Evolutionary conservation across 2,329 filamentous ascomycete genomes (phyloP).

Genomic region (Aspergillus awamori): DNA sequence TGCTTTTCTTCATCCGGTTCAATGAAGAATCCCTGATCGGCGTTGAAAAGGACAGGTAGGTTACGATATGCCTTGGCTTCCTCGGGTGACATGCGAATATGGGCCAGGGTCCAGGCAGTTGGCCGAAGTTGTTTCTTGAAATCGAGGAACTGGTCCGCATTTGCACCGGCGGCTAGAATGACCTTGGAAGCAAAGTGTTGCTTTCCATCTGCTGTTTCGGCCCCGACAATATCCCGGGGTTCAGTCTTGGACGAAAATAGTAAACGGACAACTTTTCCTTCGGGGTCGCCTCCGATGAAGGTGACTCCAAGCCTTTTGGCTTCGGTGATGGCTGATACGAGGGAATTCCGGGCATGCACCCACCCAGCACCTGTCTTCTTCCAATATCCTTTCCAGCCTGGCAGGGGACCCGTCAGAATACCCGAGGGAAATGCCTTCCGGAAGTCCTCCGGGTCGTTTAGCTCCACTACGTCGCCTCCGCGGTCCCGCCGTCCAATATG

Average conservation of each 20-base stretch:
- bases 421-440: conserved; percentile 55
- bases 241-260: background rate
- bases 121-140: conserved; percentile 56
- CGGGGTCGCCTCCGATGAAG: conserved; percentile 7
- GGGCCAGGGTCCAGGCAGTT: conserved; percentile 58
- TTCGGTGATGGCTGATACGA: conserved; percentile 31
- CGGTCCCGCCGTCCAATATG: conserved; percentile 40
- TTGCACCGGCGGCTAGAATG: conserved; percentile 57
- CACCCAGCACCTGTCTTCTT: conserved; percentile 50
- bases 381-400: conserved; percentile 55
- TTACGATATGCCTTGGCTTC: conserved; percentile 52
- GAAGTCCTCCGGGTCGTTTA: conserved; percentile 52
- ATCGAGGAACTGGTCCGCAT: conserved; percentile 51
- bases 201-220: conserved; percentile 45
- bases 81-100: conserved; percentile 53
- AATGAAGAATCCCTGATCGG: conserved; percentile 55
- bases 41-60: conserved; percentile 55
- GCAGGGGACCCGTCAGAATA: conserved; percentile 54
- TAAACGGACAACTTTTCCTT: conserved; percentile 1
- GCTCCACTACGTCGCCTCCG: conserved; percentile 11
- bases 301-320: conserved; percentile 4
- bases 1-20: conserved; percentile 47
- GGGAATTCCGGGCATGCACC: conserved; percentile 56
- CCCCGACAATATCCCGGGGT: background rate
- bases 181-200: conserved; percentile 47